Conservation (phyloP, 352 stramenopile species). For the Plasmopara halstedii region DNA sequence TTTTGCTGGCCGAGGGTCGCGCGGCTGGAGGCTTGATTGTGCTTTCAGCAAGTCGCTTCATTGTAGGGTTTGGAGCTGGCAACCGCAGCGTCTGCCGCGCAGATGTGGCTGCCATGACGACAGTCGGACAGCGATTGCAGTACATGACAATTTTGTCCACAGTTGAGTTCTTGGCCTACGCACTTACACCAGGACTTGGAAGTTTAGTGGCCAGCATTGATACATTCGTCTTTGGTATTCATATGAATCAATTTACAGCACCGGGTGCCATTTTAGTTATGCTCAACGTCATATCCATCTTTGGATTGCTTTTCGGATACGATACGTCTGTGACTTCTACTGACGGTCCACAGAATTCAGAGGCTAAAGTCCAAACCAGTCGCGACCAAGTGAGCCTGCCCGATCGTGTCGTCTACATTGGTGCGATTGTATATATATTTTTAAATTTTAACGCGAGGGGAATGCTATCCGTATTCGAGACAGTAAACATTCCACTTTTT, state of each 20-base stretch:
- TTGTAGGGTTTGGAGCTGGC: slow-evolving; percentile 71
- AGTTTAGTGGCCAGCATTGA: slow-evolving; percentile 58
- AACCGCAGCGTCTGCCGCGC: slow-evolving; percentile 74
- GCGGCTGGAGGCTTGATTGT: slow-evolving; percentile 45
- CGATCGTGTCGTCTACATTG: slow-evolving; percentile 63
- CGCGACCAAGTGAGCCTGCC: slow-evolving; percentile 45
- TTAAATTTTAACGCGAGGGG: slow-evolving; percentile 71
- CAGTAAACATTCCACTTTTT: slow-evolving; percentile 78
- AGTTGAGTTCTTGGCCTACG: slow-evolving; percentile 72
- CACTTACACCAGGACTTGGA: slow-evolving; percentile 60
- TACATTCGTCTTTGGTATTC: slow-evolving; percentile 44
- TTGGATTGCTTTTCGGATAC: slow-evolving; percentile 53
- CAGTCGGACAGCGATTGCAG: slow-evolving; percentile 60
- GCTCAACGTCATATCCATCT: slow-evolving; percentile 59
- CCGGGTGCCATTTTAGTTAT: slow-evolving; percentile 52
- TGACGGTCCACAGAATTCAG: slow-evolving; percentile 57
- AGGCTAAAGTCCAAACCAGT: no score
- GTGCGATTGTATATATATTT: slow-evolving; percentile 69
- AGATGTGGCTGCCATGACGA: slow-evolving; percentile 62
- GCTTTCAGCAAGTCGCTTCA: slow-evolving; percentile 53
- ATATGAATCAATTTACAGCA: slow-evolving; percentile 73
- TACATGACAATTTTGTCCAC: slow-evolving; percentile 69
- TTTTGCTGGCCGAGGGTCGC: slow-evolving; percentile 55
- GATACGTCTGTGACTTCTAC: slow-evolving; percentile 45
- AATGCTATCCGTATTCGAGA: slow-evolving; percentile 79